Conservation (phyloP, 768 basidiomycete genomes). For the Tylopilus vinaceipallidus region DNA sequence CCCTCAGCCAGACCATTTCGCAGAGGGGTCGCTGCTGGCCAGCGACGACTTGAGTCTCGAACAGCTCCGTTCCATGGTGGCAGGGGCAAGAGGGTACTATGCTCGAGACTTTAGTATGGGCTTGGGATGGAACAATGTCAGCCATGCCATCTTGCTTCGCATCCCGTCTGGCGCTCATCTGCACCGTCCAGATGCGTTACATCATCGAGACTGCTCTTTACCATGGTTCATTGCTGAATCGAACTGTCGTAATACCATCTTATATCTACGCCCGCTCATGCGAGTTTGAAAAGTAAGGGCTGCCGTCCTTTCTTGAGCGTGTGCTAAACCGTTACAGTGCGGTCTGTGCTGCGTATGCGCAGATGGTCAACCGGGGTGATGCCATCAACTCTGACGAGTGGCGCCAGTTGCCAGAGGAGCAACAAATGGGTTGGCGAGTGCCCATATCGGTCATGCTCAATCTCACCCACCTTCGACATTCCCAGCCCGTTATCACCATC, state of each 20-base stretch:
- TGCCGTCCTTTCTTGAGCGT: not conserved
- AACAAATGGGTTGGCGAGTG: constrained; percentile 37
- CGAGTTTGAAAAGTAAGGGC: constrained; percentile 31
- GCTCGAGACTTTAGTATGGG: constrained; percentile 43
- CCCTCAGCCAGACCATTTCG: not conserved
- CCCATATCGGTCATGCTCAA: constrained; percentile 42
- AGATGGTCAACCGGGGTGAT: constrained; percentile 46
- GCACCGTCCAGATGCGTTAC: constrained; percentile 42
- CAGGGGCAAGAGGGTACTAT: constrained; percentile 42
- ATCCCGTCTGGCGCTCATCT: not conserved
- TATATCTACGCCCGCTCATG: constrained; percentile 47
- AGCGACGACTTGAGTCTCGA: constrained; percentile 30
- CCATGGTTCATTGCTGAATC: constrained; percentile 43
- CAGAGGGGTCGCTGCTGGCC: constrained; percentile 12
- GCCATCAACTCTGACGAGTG: constrained; percentile 42
- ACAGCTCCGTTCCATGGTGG: constrained; percentile 32
- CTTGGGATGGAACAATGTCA: constrained; percentile 49
- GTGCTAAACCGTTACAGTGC: constrained; percentile 10
- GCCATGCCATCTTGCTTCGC: constrained; percentile 5
- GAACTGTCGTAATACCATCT: constrained; percentile 43
- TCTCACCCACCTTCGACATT: constrained; percentile 37
- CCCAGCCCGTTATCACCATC: constrained; percentile 39
- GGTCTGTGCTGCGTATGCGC: constrained; percentile 40
- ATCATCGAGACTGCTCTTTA: constrained; percentile 45
- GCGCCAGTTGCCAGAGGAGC: constrained; percentile 36